A percentile compares a stretch with the other conserved stretches of the same genome.
phyloP scores from a whole-genome alignment of 768 basidiomycete species.

The Suillus fuscotomentosus region DNA sequence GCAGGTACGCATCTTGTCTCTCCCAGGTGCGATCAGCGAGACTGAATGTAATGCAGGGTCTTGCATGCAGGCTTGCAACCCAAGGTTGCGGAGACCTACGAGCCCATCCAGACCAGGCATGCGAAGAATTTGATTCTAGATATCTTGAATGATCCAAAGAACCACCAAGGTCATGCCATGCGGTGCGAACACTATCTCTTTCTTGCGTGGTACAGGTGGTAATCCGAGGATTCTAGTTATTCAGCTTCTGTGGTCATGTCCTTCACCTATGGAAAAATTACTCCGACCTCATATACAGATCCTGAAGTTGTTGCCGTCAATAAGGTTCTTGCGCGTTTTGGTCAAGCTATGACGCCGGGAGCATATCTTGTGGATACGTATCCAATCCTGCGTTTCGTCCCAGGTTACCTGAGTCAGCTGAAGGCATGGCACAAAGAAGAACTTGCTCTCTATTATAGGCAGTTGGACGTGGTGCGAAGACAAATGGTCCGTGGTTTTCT shows the following conservation, averaged over 20 bases:
- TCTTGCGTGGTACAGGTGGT: background rate
- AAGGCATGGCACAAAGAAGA: conserved; percentile 49
- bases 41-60: background rate
- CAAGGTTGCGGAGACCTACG: background rate
- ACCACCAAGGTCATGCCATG: background rate
- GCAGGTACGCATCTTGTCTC: background rate
- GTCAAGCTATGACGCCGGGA: conserved; percentile 21
- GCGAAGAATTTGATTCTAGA: background rate
- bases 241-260: background rate
- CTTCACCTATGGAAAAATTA: background rate
- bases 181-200: background rate
- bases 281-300: conserved; percentile 35
- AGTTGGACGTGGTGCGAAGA: conserved; percentile 27
- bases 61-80: background rate
- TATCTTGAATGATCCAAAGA: background rate
- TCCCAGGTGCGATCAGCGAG: background rate
- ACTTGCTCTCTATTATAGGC: conserved; percentile 29
- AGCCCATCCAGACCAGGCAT: background rate
- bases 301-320: conserved; percentile 33
- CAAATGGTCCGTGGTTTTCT: conserved; percentile 24
- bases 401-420: conserved; percentile 46
- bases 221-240: background rate
- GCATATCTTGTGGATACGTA: conserved; percentile 25
- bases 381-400: conserved; percentile 23
- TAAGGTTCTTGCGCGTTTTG: conserved; percentile 23